Percentiles rank a stretch among this genome's conserved stretches.
phyloP scores from a whole-genome alignment of 805 yeast species.

The Candida glaebosa region DNA sequence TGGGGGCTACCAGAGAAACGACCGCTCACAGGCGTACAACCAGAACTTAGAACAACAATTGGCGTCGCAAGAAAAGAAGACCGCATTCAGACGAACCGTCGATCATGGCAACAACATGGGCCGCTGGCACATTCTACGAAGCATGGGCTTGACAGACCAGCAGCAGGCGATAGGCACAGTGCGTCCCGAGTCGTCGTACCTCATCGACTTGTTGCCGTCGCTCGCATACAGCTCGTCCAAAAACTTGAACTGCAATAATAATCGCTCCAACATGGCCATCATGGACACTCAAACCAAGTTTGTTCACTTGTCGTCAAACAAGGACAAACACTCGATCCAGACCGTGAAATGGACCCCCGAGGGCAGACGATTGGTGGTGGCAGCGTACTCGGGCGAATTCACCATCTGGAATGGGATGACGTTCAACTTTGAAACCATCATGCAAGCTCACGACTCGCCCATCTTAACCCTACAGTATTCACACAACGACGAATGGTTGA shows the following conservation, averaged over 20 bases:
- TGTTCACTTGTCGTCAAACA: conserved; percentile 87
- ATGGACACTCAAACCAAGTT: conserved; percentile 75
- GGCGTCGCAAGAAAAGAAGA: conserved; percentile 47
- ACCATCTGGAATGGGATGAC: conserved; percentile 96
- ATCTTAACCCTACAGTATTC: conserved; percentile 77
- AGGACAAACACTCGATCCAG: conserved; percentile 86
- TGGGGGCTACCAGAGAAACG: conserved; percentile 7
- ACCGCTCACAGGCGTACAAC: conserved; percentile 21
- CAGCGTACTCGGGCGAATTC: conserved; percentile 91
- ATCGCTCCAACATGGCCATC: conserved; percentile 38
- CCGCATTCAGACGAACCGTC: conserved; percentile 63
- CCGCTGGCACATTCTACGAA: conserved; percentile 48
- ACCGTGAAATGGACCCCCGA: conserved; percentile 97
- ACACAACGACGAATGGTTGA: conserved; percentile 90
- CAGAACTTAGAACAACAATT: conserved; percentile 41
- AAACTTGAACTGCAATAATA: conserved; percentile 21
- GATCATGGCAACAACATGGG: conserved; percentile 79
- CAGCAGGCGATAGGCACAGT: conserved; percentile 47
- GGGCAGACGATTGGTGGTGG: conserved; percentile 85
- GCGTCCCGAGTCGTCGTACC: conserved; percentile 66
- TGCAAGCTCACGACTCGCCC: conserved; percentile 97
- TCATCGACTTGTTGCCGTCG: conserved; percentile 65
- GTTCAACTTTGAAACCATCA: conserved; percentile 92
- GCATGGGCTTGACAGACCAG: conserved; percentile 37
- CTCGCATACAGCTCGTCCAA: conserved; percentile 45